Percentiles rank a stretch among this genome's conserved stretches.
phyloP scores from a whole-genome alignment of 208 protist genomes.

The Trypanosomatidae sp. region DNA sequence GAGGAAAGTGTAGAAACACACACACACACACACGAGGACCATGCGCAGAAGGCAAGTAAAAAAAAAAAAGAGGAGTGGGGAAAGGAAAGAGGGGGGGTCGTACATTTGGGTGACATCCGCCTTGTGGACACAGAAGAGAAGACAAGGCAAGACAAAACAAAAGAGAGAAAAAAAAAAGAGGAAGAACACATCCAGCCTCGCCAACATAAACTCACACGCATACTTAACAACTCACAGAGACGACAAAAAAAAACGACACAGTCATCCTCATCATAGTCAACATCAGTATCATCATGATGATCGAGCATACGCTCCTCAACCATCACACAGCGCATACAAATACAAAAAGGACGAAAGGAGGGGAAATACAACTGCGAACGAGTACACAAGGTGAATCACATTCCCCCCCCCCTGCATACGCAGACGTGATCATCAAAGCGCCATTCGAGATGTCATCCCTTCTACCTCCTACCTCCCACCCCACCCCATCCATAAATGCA shows the following conservation, averaged over 20 bases:
- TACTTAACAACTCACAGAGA: background rate
- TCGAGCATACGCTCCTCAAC: background rate
- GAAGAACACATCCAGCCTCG: background rate
- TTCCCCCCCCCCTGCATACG: background rate
- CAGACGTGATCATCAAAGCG: background rate
- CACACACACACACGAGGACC: constrained; percentile 4
- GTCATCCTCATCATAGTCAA: background rate
- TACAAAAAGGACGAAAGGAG: background rate
- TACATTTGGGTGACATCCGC: background rate
- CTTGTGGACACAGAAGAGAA: background rate
- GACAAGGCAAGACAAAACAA: background rate
- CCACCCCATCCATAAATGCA: background rate
- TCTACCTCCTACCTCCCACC: background rate
- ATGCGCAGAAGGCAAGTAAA: background rate
- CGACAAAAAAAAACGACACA: background rate
- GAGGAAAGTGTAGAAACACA: background rate
- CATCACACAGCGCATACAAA: background rate
- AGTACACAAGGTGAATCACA: background rate
- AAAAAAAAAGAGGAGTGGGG: background rate
- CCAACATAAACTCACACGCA: constrained; percentile 1
- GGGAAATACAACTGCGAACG: background rate
- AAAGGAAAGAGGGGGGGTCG: background rate
- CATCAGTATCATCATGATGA: background rate
- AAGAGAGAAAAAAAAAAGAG: constrained; percentile 2
- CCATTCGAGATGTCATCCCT: background rate